Base-by-base conservation (phyloP, 1,284 basidiomycete species). In the Ustilago loliicola region DNA sequence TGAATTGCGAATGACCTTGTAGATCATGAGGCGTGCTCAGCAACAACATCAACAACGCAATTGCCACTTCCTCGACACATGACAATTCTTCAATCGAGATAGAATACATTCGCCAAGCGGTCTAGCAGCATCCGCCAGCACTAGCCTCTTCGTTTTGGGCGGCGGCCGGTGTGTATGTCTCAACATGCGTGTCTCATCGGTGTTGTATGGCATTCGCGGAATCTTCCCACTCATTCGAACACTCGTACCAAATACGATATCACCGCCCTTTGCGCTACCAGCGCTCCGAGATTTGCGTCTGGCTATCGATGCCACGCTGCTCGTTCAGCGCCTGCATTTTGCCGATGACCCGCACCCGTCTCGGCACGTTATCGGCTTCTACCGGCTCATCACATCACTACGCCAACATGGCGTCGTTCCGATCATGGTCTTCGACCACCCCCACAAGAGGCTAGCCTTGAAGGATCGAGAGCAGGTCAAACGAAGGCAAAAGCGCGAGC, bases 341-440 rank as follows among this genome's bases (percentile, higher is more conserved):
- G 76, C 80, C 17, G 65, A 74, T 50, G 72, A 79, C 40, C 75
- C 78, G 17, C 72, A 80, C 40, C 59, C 72, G 17, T 62, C 66
- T 13, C 77, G 82, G 51, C 82, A 84, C 38, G 63, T 83, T 19
- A 70, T 84, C 11, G 82, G 82, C 25, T 78, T 84, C 56, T 76
- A 76, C 60, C 62, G 80, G 10, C 76, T 84, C 34, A 61, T 83
- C 52, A 65, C 54, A 7, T 63, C 77, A n/a, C 56, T 84, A 15
- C 72, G 73, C 9, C 68, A 73, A 23, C 40, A 76, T 54, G 65
- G 68, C 30, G 62, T 82, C 17, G 40, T 67, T 4, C 80, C 82
- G 1, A 66, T 84, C 40, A 80, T 84, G 77, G 75, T 84, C 13
- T 84, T 84, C 42, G 82, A 84, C 59, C 75, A 83, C 29, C 78